Evolutionary conservation across 768 basidiomycete species (phyloP).

Genomic region (Russula vinacea): DNA sequence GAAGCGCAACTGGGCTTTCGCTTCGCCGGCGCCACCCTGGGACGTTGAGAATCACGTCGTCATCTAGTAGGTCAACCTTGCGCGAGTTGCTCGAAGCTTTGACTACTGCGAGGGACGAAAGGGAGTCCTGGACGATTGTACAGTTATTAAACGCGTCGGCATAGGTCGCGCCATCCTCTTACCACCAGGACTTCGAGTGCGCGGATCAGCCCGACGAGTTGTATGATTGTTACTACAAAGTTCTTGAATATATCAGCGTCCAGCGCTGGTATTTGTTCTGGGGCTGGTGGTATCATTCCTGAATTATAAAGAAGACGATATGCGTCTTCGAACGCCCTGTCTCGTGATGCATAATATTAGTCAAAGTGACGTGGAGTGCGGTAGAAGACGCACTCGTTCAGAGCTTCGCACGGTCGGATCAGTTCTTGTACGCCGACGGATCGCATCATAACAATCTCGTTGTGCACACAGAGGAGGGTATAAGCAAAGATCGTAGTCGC

Average conservation of each 20-base stretch:
- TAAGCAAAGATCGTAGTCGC: conserved; percentile 8
- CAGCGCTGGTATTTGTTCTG: conserved; percentile 2
- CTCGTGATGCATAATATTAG: background rate
- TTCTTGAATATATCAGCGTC: conserved; percentile 16
- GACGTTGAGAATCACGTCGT: conserved; percentile 24
- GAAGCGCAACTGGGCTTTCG: background rate
- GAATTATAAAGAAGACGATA: conserved; percentile 11
- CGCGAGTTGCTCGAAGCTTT: background rate
- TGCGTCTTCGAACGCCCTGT: conserved; percentile 14
- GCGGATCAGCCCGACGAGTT: conserved; percentile 12
- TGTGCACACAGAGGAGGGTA: conserved; percentile 18
- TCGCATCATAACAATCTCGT: conserved; percentile 6
- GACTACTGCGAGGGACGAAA: conserved; percentile 5
- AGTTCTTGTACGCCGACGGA: conserved; percentile 2
- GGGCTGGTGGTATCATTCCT: conserved; percentile 1
- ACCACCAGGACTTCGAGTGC: conserved; percentile 15
- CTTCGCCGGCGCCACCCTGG: conserved; percentile 19
- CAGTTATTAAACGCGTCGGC: background rate
- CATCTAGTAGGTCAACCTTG: conserved; percentile 5
- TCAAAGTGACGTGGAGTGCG: background rate
- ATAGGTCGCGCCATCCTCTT: background rate
- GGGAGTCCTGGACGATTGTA: background rate
- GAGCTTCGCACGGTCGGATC: background rate
- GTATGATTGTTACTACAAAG: conserved; percentile 15
- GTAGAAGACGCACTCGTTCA: conserved; percentile 12